Conservation (phyloP, 257 asterid genomes). For the Cynanchum wilfordii region DNA sequence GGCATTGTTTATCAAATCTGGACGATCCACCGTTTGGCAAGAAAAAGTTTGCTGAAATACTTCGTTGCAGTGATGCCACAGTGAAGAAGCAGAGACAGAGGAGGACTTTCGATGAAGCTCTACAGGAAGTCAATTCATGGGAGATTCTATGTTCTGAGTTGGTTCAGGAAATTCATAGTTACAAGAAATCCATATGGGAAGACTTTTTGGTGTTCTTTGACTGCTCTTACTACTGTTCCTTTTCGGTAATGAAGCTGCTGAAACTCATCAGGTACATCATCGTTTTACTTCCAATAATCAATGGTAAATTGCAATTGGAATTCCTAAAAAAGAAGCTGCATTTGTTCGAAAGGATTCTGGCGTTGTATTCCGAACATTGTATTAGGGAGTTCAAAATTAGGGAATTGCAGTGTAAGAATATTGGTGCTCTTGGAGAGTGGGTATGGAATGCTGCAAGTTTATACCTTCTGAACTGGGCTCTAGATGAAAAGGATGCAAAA, state of each 20-base stretch:
- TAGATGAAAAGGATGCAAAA: neutral
- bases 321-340: neutral
- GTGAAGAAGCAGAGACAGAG: too few species aligned
- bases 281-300: neutral
- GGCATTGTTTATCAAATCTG: too few species aligned
- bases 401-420: too few species aligned
- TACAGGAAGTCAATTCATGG: too few species aligned
- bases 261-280: neutral
- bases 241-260: neutral
- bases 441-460: neutral
- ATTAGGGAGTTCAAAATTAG: too few species aligned
- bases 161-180: neutral
- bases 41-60: too few species aligned
- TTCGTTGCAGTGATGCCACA: too few species aligned
- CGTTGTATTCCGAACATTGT: too few species aligned
- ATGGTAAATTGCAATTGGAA: neutral
- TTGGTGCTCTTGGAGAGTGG: neutral
- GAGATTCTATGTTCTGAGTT: neutral
- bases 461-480: neutral
- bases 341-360: neutral
- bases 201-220: neutral
- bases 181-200: neutral
- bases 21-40: too few species aligned
- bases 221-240: neutral
- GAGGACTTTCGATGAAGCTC: too few species aligned